These are phyloP conservation scores for Pichia sp. DNA, from an alignment of 1,139 yeast species.

Conservation along the genomic window DNA sequence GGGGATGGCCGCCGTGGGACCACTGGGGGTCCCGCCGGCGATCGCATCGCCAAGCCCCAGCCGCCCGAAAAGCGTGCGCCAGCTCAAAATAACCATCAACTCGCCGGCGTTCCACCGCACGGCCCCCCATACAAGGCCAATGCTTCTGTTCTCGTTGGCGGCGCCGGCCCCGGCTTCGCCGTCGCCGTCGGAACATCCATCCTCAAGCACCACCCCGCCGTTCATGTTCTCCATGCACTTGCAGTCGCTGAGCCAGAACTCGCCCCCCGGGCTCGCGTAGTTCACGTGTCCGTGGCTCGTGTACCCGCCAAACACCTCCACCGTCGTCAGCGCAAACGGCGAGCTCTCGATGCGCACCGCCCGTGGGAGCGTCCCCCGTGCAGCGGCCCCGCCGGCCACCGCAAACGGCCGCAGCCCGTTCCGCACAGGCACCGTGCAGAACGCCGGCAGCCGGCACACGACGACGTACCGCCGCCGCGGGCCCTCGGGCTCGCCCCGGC, in stretches of 20 bases:
- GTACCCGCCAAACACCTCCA: constrained; percentile 50
- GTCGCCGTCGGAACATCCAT: not conserved
- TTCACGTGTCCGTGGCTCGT: constrained; percentile 43
- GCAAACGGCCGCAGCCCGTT: constrained; percentile 4
- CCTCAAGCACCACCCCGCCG: constrained; percentile 42
- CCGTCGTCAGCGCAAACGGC: constrained; percentile 60
- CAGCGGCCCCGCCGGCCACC: not conserved
- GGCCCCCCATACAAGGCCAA: constrained; percentile 55
- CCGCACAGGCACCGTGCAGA: not conserved
- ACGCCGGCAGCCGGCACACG: constrained; percentile 1
- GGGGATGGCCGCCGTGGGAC: not conserved
- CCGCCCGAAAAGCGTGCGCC: constrained; percentile 33
- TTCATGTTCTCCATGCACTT: constrained; percentile 60
- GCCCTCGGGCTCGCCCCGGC: constrained; percentile 23
- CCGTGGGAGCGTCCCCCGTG: constrained; percentile 9
- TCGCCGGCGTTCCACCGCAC: constrained; percentile 57
- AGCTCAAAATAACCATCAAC: constrained; percentile 45
- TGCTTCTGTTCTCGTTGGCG: constrained; percentile 18
- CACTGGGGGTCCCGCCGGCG: no score
- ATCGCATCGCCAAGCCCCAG: not conserved
- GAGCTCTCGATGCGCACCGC: constrained; percentile 36
- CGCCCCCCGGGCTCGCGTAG: constrained; percentile 28
- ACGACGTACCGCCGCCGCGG: not conserved
- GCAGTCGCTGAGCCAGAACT: constrained; percentile 45
- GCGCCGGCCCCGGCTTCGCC: no score